These are phyloP conservation scores for Zasmidium citrigriseum DNA, from an alignment of 2,329 filamentous ascomycete species.

Conservation along the genomic window DNA sequence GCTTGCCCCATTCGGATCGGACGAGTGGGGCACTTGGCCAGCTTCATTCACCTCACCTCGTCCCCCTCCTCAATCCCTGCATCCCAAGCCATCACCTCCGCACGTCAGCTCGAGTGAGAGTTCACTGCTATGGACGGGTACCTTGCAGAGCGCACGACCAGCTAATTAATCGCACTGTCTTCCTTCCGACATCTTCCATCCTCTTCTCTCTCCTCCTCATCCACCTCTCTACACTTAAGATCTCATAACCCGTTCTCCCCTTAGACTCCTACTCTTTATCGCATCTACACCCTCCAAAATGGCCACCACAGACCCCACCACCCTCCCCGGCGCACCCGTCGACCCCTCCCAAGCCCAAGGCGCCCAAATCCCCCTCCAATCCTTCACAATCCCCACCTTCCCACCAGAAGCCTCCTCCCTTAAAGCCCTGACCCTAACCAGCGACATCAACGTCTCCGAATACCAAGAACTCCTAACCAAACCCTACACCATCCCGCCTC, in stretches of 20 bases:
- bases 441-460: conserved; percentile 50
- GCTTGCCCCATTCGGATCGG: too few species aligned
- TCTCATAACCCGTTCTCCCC: too few species aligned
- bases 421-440: conserved; percentile 49
- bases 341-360: conserved; percentile 36
- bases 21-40: not conserved
- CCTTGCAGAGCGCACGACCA: not conserved
- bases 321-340: not conserved
- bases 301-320: conserved; percentile 4
- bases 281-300: not conserved
- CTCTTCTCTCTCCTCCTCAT: conserved; percentile 1
- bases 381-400: conserved; percentile 49
- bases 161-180: not conserved
- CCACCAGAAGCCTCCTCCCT: conserved; percentile 46
- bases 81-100: not conserved
- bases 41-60: not conserved
- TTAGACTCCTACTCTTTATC: too few species aligned
- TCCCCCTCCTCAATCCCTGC: not conserved
- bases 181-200: not conserved
- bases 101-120: not conserved
- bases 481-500: conserved; percentile 38
- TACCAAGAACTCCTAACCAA: conserved; percentile 43
- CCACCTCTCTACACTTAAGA: not conserved
- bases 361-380: conserved; percentile 49
- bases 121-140: not conserved